Evolutionary conservation across 192 early-diverging fungal species (phyloP), one percentile per base, ranked within the genome.

Genomic region (Coemansia sp.): DNA sequence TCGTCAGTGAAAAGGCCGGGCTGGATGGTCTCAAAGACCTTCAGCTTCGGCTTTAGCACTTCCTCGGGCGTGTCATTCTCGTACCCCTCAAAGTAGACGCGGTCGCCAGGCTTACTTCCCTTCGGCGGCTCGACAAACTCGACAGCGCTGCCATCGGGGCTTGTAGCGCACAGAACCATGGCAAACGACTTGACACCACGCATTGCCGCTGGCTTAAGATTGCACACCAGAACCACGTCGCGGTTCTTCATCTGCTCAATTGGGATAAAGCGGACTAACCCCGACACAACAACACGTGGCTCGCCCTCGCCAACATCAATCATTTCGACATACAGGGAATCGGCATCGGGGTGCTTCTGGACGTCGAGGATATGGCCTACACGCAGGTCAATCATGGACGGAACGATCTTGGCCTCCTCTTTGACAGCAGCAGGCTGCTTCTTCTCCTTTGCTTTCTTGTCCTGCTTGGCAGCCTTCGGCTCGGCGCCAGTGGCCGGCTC

Each of bases 1-100:
- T 86, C 85, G 61, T 86, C 85, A 24, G 91, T 94, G 62, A 88
- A 85, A 50, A 92, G 79, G 16, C 88, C 90, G 26, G 95, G 94
- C 86, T 97, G 95, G 50, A 99, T 92, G 26, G 93, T 92, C 74
- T 99, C 97, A 86, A 88, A 99, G 63, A 95, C 88, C 86, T 99
- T 99, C 87, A 94, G 95, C 86, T 99, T 99, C 66, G 97, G 95
- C 76, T 96, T 96, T 62, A 99, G 87, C 28, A 91, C 85, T 63
- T 86, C 88, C 68, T 97, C 95, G 31, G 97, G 95, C 66, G 83
- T 89, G 57, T 83, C 84, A 66, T 60, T 92, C 86, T 95, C 90
- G 67, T 90, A 88, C 34, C 93, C 94, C 26, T 92, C 92, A 84
- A 98, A 94, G 85, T 84, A 95, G 59, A 96, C 91, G 57, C 88